These are phyloP conservation scores for Bryoglossum gracile DNA, from an alignment of 495 filamentous ascomycete genomes.

Conservation along the genomic window DNA sequence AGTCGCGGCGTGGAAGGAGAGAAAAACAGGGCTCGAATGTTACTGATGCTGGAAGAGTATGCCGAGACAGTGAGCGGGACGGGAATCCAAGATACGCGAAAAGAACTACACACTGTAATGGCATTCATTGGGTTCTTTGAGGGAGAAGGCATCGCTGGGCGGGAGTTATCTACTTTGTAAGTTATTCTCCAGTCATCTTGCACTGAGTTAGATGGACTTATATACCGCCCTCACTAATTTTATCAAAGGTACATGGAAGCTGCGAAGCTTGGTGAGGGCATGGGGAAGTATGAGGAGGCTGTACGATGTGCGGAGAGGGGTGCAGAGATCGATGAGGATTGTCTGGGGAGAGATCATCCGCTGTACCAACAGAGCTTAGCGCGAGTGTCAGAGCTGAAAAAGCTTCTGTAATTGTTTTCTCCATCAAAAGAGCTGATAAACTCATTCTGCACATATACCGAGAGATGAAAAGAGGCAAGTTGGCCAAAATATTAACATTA, in stretches of 20 bases:
- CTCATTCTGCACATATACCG: too few species aligned
- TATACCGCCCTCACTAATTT: background rate
- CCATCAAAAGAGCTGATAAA: background rate
- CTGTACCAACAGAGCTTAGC: slow-evolving; percentile 4
- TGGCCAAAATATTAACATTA: too few species aligned
- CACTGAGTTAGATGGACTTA: background rate
- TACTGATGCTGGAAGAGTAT: background rate
- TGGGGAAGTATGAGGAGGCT: slow-evolving; percentile 4
- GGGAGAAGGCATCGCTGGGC: slow-evolving; percentile 7
- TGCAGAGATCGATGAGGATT: slow-evolving; percentile 8
- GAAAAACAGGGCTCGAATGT: slow-evolving; percentile 1
- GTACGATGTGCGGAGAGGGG: slow-evolving; percentile 10
- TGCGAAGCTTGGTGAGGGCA: slow-evolving; percentile 2
- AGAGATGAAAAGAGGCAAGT: too few species aligned
- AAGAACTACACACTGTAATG: background rate
- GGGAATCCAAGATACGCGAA: background rate
- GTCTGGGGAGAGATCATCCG: slow-evolving; percentile 15
- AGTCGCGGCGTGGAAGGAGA: slow-evolving; percentile 1
- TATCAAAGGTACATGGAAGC: slow-evolving; percentile 6
- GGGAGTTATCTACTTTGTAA: slow-evolving; percentile 14
- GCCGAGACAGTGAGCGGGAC: background rate
- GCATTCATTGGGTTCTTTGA: slow-evolving; percentile 6
- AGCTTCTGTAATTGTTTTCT: background rate
- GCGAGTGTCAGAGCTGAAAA: background rate
- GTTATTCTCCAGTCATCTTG: background rate